These are phyloP conservation scores for Yarrowia sp. DNA, from an alignment of 805 yeast species.

Conservation along the genomic window DNA sequence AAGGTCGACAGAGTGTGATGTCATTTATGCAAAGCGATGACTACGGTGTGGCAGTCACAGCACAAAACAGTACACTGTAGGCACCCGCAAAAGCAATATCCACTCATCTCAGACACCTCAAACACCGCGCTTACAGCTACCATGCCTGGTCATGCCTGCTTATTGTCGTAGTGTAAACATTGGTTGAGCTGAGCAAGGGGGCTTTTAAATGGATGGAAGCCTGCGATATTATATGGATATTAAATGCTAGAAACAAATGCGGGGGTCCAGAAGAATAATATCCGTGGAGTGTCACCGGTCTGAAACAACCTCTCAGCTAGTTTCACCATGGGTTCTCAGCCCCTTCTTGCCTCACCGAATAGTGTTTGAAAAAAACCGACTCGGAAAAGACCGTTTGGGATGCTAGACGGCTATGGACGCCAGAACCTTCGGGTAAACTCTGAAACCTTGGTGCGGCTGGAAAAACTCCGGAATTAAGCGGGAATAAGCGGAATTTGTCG, in stretches of 20 bases:
- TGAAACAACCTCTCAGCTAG: too few relatives aligned
- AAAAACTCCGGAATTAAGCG: background rate
- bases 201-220: background rate
- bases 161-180: background rate
- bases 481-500: background rate
- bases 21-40: background rate
- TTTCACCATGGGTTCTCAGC: background rate
- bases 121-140: background rate
- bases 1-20: background rate
- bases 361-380: background rate
- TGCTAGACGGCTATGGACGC: slow-evolving; percentile 14
- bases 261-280: background rate
- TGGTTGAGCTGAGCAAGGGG: background rate
- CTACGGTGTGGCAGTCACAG: too few relatives aligned
- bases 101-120: too few relatives aligned
- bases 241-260: background rate
- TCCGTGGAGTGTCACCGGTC: background rate
- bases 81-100: too few relatives aligned
- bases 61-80: too few relatives aligned
- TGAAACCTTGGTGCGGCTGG: background rate
- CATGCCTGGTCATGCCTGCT: slow-evolving; percentile 10
- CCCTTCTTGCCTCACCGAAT: background rate
- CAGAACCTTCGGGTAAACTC: background rate
- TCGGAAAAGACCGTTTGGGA: background rate
- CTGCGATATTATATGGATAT: background rate